phyloP scores from a whole-genome alignment of 371 early-diverging fungal genomes.

The Dichotomocladium elegans region DNA sequence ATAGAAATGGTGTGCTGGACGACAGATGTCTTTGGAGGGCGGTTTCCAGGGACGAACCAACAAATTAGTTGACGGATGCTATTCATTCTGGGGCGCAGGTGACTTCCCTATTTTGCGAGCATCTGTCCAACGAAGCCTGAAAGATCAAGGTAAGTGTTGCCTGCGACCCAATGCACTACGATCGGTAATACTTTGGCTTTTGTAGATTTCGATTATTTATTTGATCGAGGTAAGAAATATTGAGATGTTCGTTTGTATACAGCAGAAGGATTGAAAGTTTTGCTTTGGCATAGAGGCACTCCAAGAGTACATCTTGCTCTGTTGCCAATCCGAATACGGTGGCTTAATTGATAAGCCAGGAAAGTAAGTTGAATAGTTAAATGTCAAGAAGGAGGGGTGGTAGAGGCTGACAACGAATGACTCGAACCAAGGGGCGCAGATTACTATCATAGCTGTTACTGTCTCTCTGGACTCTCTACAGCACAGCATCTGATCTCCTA shows the following conservation, averaged over 20 bases:
- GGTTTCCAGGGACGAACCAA: constrained; percentile 97
- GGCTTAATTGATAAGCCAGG: constrained; percentile 93
- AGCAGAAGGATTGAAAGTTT: not conserved
- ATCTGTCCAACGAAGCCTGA: constrained; percentile 15
- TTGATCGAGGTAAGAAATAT: constrained; percentile 50
- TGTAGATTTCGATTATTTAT: constrained; percentile 42
- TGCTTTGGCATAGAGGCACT: constrained; percentile 57
- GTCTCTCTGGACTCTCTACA: constrained; percentile 81
- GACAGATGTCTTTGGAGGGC: constrained; percentile 91
- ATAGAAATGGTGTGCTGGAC: constrained; percentile 68
- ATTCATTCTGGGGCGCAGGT: constrained; percentile 96
- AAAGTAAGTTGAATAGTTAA: constrained; percentile 45
- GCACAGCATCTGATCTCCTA: constrained; percentile 48
- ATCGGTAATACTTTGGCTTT: no score
- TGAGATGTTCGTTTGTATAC: no score
- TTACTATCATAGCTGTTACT: constrained; percentile 95
- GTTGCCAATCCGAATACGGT: constrained; percentile 80
- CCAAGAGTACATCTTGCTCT: constrained; percentile 83
- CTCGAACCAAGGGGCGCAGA: constrained; percentile 70
- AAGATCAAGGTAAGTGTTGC: constrained; percentile 12
- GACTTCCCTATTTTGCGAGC: constrained; percentile 74
- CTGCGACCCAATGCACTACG: no score
- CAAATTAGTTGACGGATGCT: constrained; percentile 98
- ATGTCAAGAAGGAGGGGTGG: no score
- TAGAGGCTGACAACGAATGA: no score